phyloP scores from a whole-genome alignment of 805 yeast genomes.

The Schizosaccharomyces japonicus region DNA sequence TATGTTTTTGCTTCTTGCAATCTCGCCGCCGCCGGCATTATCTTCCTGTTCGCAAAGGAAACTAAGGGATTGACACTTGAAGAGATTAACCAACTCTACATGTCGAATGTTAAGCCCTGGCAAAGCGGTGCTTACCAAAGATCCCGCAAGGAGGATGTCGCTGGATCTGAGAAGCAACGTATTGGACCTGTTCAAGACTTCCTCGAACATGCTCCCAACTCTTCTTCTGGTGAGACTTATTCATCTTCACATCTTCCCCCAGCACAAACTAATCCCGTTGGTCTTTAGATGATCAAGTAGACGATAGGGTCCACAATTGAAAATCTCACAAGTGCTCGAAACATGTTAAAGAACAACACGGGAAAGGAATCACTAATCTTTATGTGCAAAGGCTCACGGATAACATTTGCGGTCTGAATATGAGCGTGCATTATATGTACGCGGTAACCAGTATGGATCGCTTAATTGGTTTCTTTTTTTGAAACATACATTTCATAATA shows the following conservation, averaged over 20 bases:
- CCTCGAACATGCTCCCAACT: not conserved
- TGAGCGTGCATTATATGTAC: too few relatives aligned
- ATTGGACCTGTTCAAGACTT: not conserved
- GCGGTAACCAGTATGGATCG: too few relatives aligned
- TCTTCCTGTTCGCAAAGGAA: conserved; percentile 40
- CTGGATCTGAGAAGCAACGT: not conserved
- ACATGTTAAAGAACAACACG: too few relatives aligned
- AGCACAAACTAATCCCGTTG: not conserved
- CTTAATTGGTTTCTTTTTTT: too few relatives aligned
- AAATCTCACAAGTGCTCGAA: too few relatives aligned
- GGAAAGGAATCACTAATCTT: too few relatives aligned
- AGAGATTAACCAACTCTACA: conserved; percentile 30
- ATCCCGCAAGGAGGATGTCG: not conserved
- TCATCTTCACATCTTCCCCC: not conserved
- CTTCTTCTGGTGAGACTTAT: too few relatives aligned
- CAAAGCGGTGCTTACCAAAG: not conserved
- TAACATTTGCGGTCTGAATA: too few relatives aligned
- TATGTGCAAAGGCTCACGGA: too few relatives aligned
- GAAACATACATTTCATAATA: too few relatives aligned
- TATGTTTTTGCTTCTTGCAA: conserved; percentile 33
- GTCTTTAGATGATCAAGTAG: too few relatives aligned
- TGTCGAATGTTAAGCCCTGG: conserved; percentile 6
- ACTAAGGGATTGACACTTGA: conserved; percentile 33
- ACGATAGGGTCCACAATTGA: too few relatives aligned
- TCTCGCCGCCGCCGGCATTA: conserved; percentile 27